Evolutionary conservation across 305 asterid genomes (phyloP), one percentile per base, ranked within the genome.

Genomic region (Plantago coronopus): DNA sequence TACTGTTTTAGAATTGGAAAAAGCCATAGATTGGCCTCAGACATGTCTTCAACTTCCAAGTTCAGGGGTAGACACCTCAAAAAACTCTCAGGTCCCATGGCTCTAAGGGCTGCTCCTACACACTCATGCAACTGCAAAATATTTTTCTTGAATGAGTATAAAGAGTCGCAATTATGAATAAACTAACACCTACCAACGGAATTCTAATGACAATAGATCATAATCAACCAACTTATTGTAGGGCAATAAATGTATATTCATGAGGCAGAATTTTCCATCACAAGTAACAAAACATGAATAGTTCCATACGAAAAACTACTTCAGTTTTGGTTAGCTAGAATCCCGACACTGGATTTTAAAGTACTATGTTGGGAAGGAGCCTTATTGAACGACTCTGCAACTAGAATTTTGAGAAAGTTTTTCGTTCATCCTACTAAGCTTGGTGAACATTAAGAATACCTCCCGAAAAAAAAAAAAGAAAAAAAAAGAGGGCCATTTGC

Each of bases 51-150:
- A 65, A 50, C 72, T 42, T 81, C 94, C 84, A 93, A 72, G 12
- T 89, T 73, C 49, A 93, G 94, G 46, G 96, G 95, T 59, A 93
- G 73, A 75, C 85, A 62, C 63, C 71, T 69, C 82, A 87, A 69
- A 71, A 89, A 85, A 17, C 75, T 64, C 67, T 81, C 94, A 22
- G 99, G 94, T 68, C 97, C 97, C 95, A 93, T 79, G 47, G 99
- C 88, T 15, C 85, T 76, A 78, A 93, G 66, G 65, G 95, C 95
- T 48, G 88, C 70, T 70, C 99, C 99, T 23, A 89, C 75, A 70
- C 97, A 93, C 75, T 79, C 86, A 43, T 89, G 97, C 79, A 93
- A 79, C 99, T 93, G 91, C 70, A 67, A 71, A 59, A 69, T 63
- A 59, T n/a, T n/a, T n/a, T n/a, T n/a, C n/a, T n/a, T n/a, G n/a